Evolutionary conservation across 2,329 filamentous ascomycete species (phyloP).

Genomic region (Fusarium heterosporum): DNA sequence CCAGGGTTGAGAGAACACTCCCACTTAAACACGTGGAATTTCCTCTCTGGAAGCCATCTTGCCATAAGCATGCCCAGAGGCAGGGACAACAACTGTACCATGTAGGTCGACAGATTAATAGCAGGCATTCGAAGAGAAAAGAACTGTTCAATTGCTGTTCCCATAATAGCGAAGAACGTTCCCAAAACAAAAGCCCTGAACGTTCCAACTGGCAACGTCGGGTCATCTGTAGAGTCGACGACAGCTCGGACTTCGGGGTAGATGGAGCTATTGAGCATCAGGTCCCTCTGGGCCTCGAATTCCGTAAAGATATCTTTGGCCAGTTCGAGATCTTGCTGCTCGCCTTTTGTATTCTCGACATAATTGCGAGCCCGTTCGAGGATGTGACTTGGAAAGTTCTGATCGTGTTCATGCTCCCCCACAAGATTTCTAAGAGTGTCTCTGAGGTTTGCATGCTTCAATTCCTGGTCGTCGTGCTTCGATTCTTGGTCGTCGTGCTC

Average conservation of each 20-base stretch:
- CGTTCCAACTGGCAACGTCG: constrained; percentile 55
- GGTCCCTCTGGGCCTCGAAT: constrained; percentile 38
- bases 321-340: constrained; percentile 24
- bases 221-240: constrained; percentile 58
- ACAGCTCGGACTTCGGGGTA: constrained; percentile 60
- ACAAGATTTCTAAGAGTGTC: constrained; percentile 46
- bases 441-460: neutral
- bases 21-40: constrained; percentile 8
- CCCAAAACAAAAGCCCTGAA: constrained; percentile 56
- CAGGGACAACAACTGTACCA: constrained; percentile 56
- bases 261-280: constrained; percentile 52
- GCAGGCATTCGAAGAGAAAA: constrained; percentile 57
- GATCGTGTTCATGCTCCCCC: constrained; percentile 58
- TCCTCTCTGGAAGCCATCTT: constrained; percentile 24
- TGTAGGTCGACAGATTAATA: constrained; percentile 55
- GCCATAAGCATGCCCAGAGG: constrained; percentile 54
- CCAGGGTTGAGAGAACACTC: constrained; percentile 59
- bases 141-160: constrained; percentile 49
- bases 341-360: constrained; percentile 42
- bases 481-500: neutral
- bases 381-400: constrained; percentile 59
- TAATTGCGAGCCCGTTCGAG: constrained; percentile 57
- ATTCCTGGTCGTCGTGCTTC: neutral
- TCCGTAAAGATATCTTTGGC: constrained; percentile 36
- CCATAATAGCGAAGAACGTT: constrained; percentile 50